Base-by-base conservation (phyloP, 2,329 filamentous ascomycete species). In the Diaporthe eres region DNA sequence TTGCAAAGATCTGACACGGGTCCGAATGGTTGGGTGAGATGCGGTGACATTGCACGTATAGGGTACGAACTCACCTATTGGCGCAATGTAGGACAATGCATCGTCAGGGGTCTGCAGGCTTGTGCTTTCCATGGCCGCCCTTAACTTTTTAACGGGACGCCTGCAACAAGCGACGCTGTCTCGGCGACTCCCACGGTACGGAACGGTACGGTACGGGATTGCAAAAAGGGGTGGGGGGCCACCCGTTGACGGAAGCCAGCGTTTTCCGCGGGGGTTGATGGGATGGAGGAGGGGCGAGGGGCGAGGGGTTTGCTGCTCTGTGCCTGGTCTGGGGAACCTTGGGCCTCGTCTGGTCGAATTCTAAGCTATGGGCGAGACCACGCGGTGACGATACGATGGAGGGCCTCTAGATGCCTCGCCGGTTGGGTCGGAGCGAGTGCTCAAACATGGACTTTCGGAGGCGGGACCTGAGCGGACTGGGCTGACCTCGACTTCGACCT, bases 31-130 rank as follows among this genome's bases (percentile, higher is more conserved):
- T 89, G 83, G 81, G 77, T 82, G 79, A 80, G 84, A 83, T 76
- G 83, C 82, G 77, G 80, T 81, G 70, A 79, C 65, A 76, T 76
- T 31, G 39, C 44, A 63, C 34, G 73, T 70, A 72, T 72, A 63
- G 70, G 70, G 67, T 63, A 72, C 77, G 79, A 81, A 83, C 89
- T 88, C 84, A 90, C 89, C 89, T 84, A 90, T 89, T 83, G 89
- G 89, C 80, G 84, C 85, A 79, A 91, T 85, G 83, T 87, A 89
- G 77, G 85, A 87, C 77, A 85, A 84, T 79, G 83, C 84, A 84
- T 85, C 85, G 82, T 82, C 86, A 85, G 85, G 86, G 85, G 84
- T 85, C 82, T 85, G 86, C 85, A 86, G 85, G 81, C 80, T 80
- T 81, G 81, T 80, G 78, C 81, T 80, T 80, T 85, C 85, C 85